Percentiles rank a stretch among this genome's conserved stretches.
These are phyloP conservation scores for Neohortaea acidophila DNA, from an alignment of 495 filamentous ascomycete genomes.

Conservation along the genomic window DNA sequence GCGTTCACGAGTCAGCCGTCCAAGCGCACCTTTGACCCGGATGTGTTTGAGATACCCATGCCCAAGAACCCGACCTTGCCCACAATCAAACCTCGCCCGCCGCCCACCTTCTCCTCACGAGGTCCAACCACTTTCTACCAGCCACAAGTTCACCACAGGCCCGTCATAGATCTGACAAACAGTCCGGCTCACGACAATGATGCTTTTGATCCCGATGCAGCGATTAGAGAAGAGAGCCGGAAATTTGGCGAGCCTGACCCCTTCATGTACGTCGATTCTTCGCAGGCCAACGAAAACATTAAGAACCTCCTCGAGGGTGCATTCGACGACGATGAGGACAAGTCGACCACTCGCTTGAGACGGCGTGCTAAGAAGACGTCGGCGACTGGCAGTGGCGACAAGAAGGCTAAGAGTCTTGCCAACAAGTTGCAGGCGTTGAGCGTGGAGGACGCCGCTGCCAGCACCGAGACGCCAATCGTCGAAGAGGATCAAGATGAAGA, in stretches of 20 bases:
- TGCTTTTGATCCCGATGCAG: constrained; percentile 29
- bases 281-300: constrained; percentile 67
- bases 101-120: constrained; percentile 22
- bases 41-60: constrained; percentile 16
- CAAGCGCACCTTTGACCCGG: constrained; percentile 7
- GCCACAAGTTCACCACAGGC: constrained; percentile 12
- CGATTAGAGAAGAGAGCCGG: constrained; percentile 15
- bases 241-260: constrained; percentile 36
- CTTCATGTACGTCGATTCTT: constrained; percentile 56
- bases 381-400: constrained; percentile 27
- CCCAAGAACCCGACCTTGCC: constrained; percentile 21
- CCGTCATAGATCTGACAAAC: constrained; percentile 17
- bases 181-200: constrained; percentile 17
- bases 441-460: constrained; percentile 30
- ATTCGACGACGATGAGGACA: constrained; percentile 68
- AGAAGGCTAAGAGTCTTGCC: constrained; percentile 38
- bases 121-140: constrained; percentile 19
- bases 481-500: constrained; percentile 56
- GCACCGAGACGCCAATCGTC: constrained; percentile 32
- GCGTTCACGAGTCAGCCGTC: constrained; percentile 3
- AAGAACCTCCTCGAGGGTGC: constrained; percentile 78
- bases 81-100: constrained; percentile 16
- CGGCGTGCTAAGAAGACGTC: constrained; percentile 36
- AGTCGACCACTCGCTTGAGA: constrained; percentile 36
- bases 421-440: constrained; percentile 45